These are phyloP conservation scores for Kregervanrija pseudodelftensis DNA, from an alignment of 805 yeast species.

Conservation along the genomic window DNA sequence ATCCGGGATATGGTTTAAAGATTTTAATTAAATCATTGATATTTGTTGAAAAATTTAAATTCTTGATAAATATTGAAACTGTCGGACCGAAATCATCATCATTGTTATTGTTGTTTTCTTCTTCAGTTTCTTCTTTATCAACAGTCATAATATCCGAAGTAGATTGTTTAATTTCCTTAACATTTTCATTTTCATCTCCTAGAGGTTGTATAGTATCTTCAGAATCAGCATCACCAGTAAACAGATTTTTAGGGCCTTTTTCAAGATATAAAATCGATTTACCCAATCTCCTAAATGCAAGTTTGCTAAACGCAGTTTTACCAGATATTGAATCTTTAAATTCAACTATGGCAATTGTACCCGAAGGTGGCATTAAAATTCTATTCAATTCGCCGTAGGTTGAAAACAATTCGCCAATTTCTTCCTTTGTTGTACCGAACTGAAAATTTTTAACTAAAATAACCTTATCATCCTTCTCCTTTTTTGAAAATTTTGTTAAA, in stretches of 20 bases:
- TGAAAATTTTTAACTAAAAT: slow-evolving; percentile 88
- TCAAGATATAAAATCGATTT: slow-evolving; percentile 84
- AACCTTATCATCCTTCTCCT: slow-evolving; percentile 71
- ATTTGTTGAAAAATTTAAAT: slow-evolving; percentile 80
- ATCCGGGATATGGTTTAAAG: slow-evolving; percentile 72
- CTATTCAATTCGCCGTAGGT: slow-evolving; percentile 76
- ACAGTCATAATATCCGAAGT: slow-evolving; percentile 37
- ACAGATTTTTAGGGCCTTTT: slow-evolving; percentile 84
- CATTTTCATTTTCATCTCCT: slow-evolving; percentile 28
- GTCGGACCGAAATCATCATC: slow-evolving; percentile 54
- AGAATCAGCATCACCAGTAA: slow-evolving; percentile 49
- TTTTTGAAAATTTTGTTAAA: slow-evolving; percentile 57
- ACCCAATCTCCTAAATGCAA: slow-evolving; percentile 83
- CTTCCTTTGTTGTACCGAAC: slow-evolving; percentile 73
- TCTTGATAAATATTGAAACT: slow-evolving; percentile 84
- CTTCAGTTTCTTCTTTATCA: slow-evolving; percentile 20
- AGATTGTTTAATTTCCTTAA: slow-evolving; percentile 37
- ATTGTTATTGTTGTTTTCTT: slow-evolving; percentile 13
- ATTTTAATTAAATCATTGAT: slow-evolving; percentile 44
- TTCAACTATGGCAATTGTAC: slow-evolving; percentile 91
- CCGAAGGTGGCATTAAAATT: slow-evolving; percentile 90
- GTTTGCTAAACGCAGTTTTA: slow-evolving; percentile 79
- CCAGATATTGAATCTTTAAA: slow-evolving; percentile 78
- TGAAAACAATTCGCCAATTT: slow-evolving; percentile 73
- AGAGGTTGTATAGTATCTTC: slow-evolving; percentile 25